These are phyloP conservation scores for Suhomyces yuchorum DNA, from an alignment of 1,139 yeast genomes.

Conservation along the genomic window DNA sequence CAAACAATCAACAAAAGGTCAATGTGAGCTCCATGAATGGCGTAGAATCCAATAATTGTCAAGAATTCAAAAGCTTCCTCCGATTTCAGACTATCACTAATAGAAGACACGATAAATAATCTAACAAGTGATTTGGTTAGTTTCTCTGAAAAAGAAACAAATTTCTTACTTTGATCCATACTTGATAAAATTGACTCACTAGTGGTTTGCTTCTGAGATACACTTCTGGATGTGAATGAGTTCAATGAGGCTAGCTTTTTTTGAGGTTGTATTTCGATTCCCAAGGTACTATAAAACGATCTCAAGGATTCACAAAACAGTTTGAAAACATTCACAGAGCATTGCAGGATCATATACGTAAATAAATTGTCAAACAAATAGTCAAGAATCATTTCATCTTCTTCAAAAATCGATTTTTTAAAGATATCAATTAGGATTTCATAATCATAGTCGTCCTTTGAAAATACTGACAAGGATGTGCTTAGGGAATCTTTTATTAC, in stretches of 20 bases:
- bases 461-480: constrained; percentile 35
- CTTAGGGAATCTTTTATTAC: constrained; percentile 47
- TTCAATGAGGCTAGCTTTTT: constrained; percentile 3
- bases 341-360: constrained; percentile 27
- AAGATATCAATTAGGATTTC: constrained; percentile 37
- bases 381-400: constrained; percentile 37
- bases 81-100: constrained; percentile 31
- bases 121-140: constrained; percentile 37
- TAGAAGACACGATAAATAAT: constrained; percentile 32
- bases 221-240: constrained; percentile 7
- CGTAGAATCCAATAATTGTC: constrained; percentile 29
- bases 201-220: constrained; percentile 18
- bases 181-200: not conserved
- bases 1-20: constrained; percentile 51
- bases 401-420: constrained; percentile 28
- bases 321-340: constrained; percentile 28
- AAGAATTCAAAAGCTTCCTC: constrained; percentile 31
- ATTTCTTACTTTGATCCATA: not conserved
- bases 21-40: constrained; percentile 29
- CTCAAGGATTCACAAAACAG: constrained; percentile 23
- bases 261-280: not conserved
- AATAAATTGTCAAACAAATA: constrained; percentile 36
- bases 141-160: constrained; percentile 21
- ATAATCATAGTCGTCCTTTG: constrained; percentile 23
- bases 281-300: not conserved